Evolutionary conservation across 306 rosid genomes (phyloP).

Genomic region (Fragaria vesca): DNA sequence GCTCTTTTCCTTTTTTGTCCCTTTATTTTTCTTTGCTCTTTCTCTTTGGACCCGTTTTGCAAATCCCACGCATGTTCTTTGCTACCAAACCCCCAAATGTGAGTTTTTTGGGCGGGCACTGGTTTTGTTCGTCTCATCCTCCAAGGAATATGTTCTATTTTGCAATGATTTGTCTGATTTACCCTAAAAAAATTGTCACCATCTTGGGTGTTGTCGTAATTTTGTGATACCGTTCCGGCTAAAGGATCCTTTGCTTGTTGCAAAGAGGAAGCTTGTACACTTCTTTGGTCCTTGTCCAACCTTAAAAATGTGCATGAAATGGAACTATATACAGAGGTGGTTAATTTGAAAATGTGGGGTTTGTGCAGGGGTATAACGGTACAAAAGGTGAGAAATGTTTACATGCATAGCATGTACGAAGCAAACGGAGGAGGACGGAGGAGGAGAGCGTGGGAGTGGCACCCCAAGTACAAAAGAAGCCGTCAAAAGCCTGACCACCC

Average conservation of each 20-base stretch:
- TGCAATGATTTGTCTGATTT: constrained; percentile 4
- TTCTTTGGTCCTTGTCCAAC: neutral
- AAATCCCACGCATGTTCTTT: neutral
- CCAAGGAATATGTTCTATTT: constrained; percentile 16
- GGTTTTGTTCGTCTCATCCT: neutral
- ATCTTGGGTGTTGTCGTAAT: constrained; percentile 1
- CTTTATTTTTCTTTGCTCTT: constrained; percentile 42
- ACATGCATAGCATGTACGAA: constrained; percentile 92
- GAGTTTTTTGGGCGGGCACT: neutral
- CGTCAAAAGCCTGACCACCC: constrained; percentile 90
- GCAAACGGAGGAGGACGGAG: constrained; percentile 44
- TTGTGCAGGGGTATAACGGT: constrained; percentile 37
- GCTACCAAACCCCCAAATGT: neutral
- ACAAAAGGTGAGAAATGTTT: constrained; percentile 51
- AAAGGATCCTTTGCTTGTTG: constrained; percentile 19
- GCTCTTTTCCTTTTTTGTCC: constrained; percentile 36
- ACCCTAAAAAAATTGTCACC: constrained; percentile 7
- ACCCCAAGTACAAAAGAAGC: constrained; percentile 93
- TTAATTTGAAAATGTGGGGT: constrained; percentile 14
- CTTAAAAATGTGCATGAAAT: neutral
- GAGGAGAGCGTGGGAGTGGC: constrained; percentile 78
- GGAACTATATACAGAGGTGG: neutral
- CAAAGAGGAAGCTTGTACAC: constrained; percentile 12
- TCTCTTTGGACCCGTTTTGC: constrained; percentile 48
- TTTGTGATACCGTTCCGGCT: neutral